Evolutionary conservation across 768 basidiomycete species (phyloP).

Genomic region (Dacryopinax primogenitus): DNA sequence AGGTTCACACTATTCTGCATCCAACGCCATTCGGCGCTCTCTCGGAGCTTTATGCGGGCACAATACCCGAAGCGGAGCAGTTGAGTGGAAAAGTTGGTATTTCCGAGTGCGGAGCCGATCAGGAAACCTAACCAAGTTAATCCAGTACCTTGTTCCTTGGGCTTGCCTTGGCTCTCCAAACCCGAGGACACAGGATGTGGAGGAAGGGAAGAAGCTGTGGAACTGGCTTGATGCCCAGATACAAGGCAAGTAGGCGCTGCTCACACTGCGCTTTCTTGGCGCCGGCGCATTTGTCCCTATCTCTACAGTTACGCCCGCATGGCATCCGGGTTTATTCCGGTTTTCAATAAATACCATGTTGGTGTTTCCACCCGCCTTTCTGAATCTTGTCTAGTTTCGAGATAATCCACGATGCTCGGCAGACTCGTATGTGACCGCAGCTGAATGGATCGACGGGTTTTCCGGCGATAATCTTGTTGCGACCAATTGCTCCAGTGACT

Average conservation of each 20-base stretch:
- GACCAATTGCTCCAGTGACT: too few relatives aligned
- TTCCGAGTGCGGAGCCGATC: background rate
- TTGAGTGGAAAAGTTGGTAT: background rate
- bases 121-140: background rate
- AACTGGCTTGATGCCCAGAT: slow-evolving; percentile 2
- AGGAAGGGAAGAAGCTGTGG: slow-evolving; percentile 7
- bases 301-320: too few relatives aligned
- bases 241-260: background rate
- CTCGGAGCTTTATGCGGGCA: background rate
- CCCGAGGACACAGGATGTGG: slow-evolving; percentile 1
- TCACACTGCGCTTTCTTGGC: too few relatives aligned
- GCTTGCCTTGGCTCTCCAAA: background rate
- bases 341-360: background rate
- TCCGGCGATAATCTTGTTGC: too few relatives aligned
- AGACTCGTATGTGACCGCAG: too few relatives aligned
- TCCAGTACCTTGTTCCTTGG: background rate
- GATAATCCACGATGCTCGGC: too few relatives aligned
- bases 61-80: background rate
- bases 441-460: too few relatives aligned
- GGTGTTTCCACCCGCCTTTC: too few relatives aligned
- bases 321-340: background rate
- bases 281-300: background rate
- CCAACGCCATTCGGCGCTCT: background rate
- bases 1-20: background rate
- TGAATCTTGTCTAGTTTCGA: too few relatives aligned